phyloP scores from a whole-genome alignment of 2,329 filamentous ascomycete species.

The Hyphodiscus sp. region DNA sequence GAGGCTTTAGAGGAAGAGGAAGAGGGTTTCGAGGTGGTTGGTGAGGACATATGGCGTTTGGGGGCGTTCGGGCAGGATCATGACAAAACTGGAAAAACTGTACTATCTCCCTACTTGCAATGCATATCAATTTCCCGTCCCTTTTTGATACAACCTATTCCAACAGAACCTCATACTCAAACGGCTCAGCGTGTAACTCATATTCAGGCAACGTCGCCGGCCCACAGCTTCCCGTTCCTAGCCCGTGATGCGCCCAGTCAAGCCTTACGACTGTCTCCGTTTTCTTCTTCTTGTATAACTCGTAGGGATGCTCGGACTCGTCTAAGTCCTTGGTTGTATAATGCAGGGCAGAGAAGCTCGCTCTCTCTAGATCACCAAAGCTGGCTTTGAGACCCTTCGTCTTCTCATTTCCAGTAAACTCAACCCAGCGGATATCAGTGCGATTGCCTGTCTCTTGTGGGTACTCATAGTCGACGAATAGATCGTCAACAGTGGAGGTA shows the following conservation, averaged over 20 bases:
- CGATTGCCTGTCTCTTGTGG: conserved; percentile 63
- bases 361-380: conserved; percentile 41
- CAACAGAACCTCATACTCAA: conserved; percentile 22
- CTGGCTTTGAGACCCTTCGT: conserved; percentile 35
- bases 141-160: conserved; percentile 7
- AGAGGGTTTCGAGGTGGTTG: conserved; percentile 24
- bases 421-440: conserved; percentile 56
- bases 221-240: conserved; percentile 57
- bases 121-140: background rate
- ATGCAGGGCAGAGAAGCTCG: conserved; percentile 50
- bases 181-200: conserved; percentile 33
- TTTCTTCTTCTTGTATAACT: conserved; percentile 43
- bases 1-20: conserved; percentile 23
- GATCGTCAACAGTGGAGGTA: conserved; percentile 38
- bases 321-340: conserved; percentile 50
- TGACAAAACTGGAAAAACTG: conserved; percentile 2
- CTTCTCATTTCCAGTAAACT: conserved; percentile 33
- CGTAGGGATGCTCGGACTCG: conserved; percentile 51
- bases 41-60: conserved; percentile 17
- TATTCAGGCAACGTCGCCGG: conserved; percentile 47
- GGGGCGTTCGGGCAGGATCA: background rate
- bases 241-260: conserved; percentile 56
- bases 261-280: conserved; percentile 50
- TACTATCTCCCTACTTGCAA: conserved; percentile 1
- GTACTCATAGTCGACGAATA: conserved; percentile 58